Percentiles rank a stretch among this genome's conserved stretches.
Evolutionary conservation across 352 stramenopile species (phyloP).

Genomic region (Phytophthora ramorum): DNA sequence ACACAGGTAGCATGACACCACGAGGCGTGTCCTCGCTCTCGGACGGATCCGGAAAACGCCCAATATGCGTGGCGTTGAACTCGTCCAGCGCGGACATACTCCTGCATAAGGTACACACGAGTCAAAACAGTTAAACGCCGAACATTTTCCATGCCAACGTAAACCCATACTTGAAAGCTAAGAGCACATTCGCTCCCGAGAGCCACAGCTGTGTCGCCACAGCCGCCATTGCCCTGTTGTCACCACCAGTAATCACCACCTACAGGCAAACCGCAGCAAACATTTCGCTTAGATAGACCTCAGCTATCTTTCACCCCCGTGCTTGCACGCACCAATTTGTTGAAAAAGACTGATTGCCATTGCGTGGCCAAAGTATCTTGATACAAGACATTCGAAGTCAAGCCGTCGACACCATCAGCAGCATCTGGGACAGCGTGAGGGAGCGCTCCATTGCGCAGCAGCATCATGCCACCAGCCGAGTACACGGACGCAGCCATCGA

Average conservation of each 20-base stretch:
- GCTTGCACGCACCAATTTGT: constrained; percentile 59
- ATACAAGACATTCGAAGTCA: constrained; percentile 28
- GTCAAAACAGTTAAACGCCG: background rate
- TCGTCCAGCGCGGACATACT: constrained; percentile 50
- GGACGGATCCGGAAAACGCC: constrained; percentile 53
- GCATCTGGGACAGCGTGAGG: constrained; percentile 3
- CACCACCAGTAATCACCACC: constrained; percentile 70
- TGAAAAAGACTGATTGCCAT: constrained; percentile 51
- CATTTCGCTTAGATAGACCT: background rate
- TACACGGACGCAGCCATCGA: constrained; percentile 23
- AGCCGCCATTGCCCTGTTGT: constrained; percentile 52
- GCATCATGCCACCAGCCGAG: constrained; percentile 27
- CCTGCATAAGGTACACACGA: constrained; percentile 26
- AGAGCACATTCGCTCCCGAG: constrained; percentile 65
- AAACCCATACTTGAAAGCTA: constrained; percentile 62
- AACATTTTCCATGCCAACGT: background rate
- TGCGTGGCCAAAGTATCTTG: constrained; percentile 37
- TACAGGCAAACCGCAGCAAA: constrained; percentile 25
- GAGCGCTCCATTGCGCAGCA: constrained; percentile 12
- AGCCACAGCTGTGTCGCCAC: constrained; percentile 73
- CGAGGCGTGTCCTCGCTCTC: constrained; percentile 44
- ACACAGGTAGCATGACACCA: constrained; percentile 62
- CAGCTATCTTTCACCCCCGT: background rate
- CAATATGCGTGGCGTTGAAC: constrained; percentile 64
- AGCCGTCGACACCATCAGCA: constrained; percentile 11